Evolutionary conservation across 2,329 filamentous ascomycete species (phyloP), one percentile per base, ranked within the genome.

Genomic region (Nothopassalora personata): DNA sequence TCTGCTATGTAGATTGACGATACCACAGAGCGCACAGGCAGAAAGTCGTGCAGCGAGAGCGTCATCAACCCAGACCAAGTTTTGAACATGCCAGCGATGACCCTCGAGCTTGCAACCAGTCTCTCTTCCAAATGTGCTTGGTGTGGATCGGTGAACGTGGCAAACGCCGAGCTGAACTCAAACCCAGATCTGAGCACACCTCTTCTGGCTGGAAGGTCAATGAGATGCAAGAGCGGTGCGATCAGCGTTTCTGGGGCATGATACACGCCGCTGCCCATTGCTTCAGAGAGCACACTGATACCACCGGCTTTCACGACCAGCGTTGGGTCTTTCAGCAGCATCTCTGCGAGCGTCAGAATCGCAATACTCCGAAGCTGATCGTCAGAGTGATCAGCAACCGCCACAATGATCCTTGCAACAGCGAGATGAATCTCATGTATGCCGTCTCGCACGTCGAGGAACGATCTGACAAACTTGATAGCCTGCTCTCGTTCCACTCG

Each of bases 401-500:
- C 89, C 33, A 94, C 90, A 58, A 99, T 87, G 6, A 93, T 94
- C 56, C 94, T 86, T 7, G 96, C 89, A 19, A 99, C 86, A 0
- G 90, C 87, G 59, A 89, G 84, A 1, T 94, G 95, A 36, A 99
- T 83, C 72, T 99, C 93, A 63, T 85, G 83, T 8, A 95, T 87
- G 10, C 94, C 94, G 63, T 91, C 90, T 71, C 97, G 97, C 64
- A 97, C 91, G 71, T 99, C 94, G 2, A 99, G 79, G 70, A 99
- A 99, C 9, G 92, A 90, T 60, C 94, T 86, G 28, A 97, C 87
- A 72, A 99, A 97, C 73, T 99, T 99, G 68, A 99, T 79, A 11
- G 94, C 94, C 75, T 99, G 94, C 74, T 99, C 94, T 56, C 95
- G 85, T 77, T 99, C 94, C 18, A 99, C 90, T 67, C 93, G 92